Evolutionary conservation across 345 rosid species (phyloP).

Genomic region (thale cress (Arabidopsis thaliana)): DNA sequence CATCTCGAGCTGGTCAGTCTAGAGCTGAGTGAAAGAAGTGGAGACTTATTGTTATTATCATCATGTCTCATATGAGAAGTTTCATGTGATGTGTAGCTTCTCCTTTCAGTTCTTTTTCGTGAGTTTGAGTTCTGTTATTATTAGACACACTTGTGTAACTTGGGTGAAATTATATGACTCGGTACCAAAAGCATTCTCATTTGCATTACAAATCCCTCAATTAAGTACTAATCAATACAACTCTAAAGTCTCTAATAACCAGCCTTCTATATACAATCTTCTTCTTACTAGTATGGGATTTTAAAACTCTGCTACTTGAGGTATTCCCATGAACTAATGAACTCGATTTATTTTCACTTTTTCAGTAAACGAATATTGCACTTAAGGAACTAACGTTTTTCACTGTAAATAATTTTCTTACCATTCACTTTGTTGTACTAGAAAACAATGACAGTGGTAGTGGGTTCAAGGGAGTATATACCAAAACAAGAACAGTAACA

Average conservation of each 20-base stretch:
- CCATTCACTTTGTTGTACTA: neutral
- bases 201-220: neutral
- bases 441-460: neutral
- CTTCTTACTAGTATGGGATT: no score
- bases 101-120: constrained; percentile 2
- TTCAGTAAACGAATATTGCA: neutral
- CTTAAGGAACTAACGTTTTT: neutral
- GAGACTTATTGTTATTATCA: neutral
- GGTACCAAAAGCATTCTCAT: neutral
- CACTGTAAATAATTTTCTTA: neutral
- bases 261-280: no score
- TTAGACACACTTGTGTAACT: neutral
- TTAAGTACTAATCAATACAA: neutral
- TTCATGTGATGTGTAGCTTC: constrained; percentile 9
- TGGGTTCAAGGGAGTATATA: neutral
- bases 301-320: no score
- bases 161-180: neutral
- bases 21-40: constrained; percentile 60
- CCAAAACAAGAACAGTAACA: constrained; percentile 16
- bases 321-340: neutral
- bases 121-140: neutral
- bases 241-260: no score
- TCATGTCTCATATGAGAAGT: constrained; percentile 7
- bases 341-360: neutral
- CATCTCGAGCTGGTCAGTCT: constrained; percentile 91